A percentile compares a stretch with the other conserved stretches of the same genome.
phyloP scores from a whole-genome alignment of 768 basidiomycete genomes.

The Lepiota brunneoincarnata region DNA sequence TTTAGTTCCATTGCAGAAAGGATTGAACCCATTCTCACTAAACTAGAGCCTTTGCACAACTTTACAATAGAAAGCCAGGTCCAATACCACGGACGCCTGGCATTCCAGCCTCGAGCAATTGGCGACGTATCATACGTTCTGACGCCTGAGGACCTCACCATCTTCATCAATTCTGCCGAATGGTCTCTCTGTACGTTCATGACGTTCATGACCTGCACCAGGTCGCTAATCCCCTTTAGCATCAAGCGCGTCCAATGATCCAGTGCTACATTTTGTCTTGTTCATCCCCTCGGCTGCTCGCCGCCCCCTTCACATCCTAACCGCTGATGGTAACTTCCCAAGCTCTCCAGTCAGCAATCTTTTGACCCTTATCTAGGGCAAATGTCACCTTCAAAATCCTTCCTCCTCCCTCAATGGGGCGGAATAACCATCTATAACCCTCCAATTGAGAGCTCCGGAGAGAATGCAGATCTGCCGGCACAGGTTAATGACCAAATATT shows the following conservation, averaged over 20 bases:
- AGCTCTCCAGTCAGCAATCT: not conserved
- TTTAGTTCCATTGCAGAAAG: conserved; percentile 35
- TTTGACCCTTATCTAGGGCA: conserved; percentile 34
- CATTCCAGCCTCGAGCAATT: conserved; percentile 60
- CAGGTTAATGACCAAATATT: conserved; percentile 53
- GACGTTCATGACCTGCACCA: not conserved
- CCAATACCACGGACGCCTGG: conserved; percentile 86
- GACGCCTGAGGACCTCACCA: conserved; percentile 79
- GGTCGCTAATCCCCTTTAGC: conserved; percentile 42
- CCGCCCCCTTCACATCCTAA: conserved; percentile 67
- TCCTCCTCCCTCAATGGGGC: conserved; percentile 94
- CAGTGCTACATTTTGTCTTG: conserved; percentile 88
- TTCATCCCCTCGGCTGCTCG: conserved; percentile 77
- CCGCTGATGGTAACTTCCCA: conserved; percentile 42
- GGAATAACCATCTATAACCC: conserved; percentile 80
- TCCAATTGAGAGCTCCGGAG: conserved; percentile 25
- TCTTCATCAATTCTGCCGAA: conserved; percentile 94
- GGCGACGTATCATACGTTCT: conserved; percentile 51
- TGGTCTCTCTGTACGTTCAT: conserved; percentile 80
- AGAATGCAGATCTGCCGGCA: conserved; percentile 34
- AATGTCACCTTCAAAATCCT: conserved; percentile 55
- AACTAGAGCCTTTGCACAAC: conserved; percentile 72
- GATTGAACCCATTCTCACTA: conserved; percentile 60
- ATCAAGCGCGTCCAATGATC: conserved; percentile 89
- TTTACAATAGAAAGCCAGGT: conserved; percentile 95